phyloP scores from a whole-genome alignment of 2,329 filamentous ascomycete species.

The Phaeoacremonium minimum region DNA sequence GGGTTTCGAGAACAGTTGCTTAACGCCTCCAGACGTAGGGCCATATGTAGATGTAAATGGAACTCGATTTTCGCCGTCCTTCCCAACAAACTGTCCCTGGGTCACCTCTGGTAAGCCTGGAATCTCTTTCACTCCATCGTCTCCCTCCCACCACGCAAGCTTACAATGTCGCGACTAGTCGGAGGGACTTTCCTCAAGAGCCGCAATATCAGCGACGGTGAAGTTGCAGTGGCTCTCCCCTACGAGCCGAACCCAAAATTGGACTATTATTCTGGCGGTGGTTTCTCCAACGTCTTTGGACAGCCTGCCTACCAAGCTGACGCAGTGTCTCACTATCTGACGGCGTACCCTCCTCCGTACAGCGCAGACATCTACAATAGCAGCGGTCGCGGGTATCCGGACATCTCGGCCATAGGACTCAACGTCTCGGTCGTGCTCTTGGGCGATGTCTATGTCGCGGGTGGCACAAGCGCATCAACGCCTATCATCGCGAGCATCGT shows the following conservation, averaged over 20 bases:
- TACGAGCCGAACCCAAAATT: too few relatives aligned
- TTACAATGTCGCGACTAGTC: conserved; percentile 15
- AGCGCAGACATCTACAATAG: conserved; percentile 7
- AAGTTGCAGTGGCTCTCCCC: too few relatives aligned
- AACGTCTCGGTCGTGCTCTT: conserved; percentile 18
- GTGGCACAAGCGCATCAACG: conserved; percentile 51
- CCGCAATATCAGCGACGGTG: too few relatives aligned
- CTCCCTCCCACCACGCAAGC: conserved; percentile 6
- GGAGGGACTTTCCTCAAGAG: conserved; percentile 21
- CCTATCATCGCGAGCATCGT: conserved; percentile 57
- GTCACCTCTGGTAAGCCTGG: conserved; percentile 13
- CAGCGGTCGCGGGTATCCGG: conserved; percentile 18
- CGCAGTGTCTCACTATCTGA: conserved; percentile 37
- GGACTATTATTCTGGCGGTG: too few relatives aligned
- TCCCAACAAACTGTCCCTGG: conserved; percentile 45
- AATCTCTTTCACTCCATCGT: conserved; percentile 2
- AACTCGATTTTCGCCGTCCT: conserved; percentile 45
- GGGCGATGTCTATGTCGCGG: conserved; percentile 25
- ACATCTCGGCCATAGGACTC: conserved; percentile 19
- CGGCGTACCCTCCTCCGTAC: conserved; percentile 14
- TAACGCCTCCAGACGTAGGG: too few relatives aligned
- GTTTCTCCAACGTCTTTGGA: conserved; percentile 41
- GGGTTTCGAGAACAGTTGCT: conserved; percentile 28
- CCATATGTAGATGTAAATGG: too few relatives aligned
- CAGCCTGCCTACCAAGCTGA: conserved; percentile 35